These are phyloP conservation scores for Acephala macrosclerotiorum DNA, from an alignment of 2,329 filamentous ascomycete species.

Conservation along the genomic window DNA sequence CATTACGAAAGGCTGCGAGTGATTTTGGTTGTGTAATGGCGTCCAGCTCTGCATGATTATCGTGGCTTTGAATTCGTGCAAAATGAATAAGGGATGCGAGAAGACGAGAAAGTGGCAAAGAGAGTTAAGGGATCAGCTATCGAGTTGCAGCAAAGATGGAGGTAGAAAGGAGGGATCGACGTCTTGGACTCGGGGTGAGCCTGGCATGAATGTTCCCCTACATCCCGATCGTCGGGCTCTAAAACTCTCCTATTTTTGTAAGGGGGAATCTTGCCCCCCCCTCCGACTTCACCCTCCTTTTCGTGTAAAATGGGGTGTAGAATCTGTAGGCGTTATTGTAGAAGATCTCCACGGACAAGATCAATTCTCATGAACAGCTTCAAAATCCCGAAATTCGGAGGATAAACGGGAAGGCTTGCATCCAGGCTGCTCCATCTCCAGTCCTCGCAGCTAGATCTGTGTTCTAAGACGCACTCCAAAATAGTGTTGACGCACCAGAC, in stretches of 20 bases:
- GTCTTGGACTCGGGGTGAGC: too few relatives aligned
- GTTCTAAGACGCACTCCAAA: not conserved
- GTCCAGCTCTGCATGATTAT: not conserved
- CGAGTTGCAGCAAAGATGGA: too few relatives aligned
- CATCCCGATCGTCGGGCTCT: not conserved
- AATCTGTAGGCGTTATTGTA: not conserved
- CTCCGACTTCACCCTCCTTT: not conserved
- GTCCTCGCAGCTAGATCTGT: not conserved
- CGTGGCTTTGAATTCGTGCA: constrained; percentile 2
- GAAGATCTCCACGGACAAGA: not conserved
- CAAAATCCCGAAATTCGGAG: not conserved
- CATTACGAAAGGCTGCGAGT: too few relatives aligned
- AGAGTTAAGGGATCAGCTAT: not conserved
- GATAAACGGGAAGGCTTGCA: not conserved
- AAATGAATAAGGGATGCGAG: not conserved
- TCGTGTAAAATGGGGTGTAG: not conserved
- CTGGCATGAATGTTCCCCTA: not conserved
- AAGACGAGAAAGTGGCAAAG: not conserved
- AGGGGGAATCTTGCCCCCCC: not conserved
- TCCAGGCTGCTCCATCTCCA: constrained; percentile 2
- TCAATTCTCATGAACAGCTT: not conserved
- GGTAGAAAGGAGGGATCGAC: constrained; percentile 2
- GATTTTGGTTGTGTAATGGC: not conserved
- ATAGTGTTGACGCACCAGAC: constrained; percentile 1
- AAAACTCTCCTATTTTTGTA: not conserved